Evolutionary conservation across 2,329 filamentous ascomycete genomes (phyloP).

Genomic region (Fusarium concolor): DNA sequence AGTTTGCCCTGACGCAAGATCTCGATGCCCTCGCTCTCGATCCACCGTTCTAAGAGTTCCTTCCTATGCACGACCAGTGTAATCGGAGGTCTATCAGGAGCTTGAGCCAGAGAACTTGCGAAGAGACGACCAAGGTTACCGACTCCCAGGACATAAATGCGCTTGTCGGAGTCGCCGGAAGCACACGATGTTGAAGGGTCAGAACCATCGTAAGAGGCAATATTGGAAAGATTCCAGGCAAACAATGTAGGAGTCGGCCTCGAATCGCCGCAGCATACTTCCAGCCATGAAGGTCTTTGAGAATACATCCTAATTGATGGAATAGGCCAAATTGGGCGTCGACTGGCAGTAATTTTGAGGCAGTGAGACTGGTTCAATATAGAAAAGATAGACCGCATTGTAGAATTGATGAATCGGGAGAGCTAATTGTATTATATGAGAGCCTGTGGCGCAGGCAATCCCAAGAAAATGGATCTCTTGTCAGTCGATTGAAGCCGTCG

Average conservation of each 20-base stretch:
- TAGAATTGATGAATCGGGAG: not conserved
- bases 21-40: constrained; percentile 56
- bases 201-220: constrained; percentile 24
- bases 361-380: not conserved
- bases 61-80: constrained; percentile 81
- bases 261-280: constrained; percentile 43
- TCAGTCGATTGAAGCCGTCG: not conserved
- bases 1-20: constrained; percentile 53
- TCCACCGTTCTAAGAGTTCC: constrained; percentile 63
- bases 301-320: constrained; percentile 41
- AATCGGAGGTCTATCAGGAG: constrained; percentile 73
- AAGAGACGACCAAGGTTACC: constrained; percentile 86
- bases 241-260: constrained; percentile 51
- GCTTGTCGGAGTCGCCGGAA: constrained; percentile 46
- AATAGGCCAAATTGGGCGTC: not conserved
- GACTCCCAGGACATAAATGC: constrained; percentile 81
- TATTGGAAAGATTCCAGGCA: constrained; percentile 51
- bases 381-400: constrained; percentile 12
- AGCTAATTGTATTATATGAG: constrained; percentile 8
- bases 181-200: not conserved
- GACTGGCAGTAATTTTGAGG: not conserved
- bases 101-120: constrained; percentile 75
- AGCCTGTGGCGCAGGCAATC: not conserved
- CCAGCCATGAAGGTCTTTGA: constrained; percentile 51
- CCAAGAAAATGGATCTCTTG: not conserved